Conservation (phyloP, 441 rosid species). For the Populus hybrid region DNA sequence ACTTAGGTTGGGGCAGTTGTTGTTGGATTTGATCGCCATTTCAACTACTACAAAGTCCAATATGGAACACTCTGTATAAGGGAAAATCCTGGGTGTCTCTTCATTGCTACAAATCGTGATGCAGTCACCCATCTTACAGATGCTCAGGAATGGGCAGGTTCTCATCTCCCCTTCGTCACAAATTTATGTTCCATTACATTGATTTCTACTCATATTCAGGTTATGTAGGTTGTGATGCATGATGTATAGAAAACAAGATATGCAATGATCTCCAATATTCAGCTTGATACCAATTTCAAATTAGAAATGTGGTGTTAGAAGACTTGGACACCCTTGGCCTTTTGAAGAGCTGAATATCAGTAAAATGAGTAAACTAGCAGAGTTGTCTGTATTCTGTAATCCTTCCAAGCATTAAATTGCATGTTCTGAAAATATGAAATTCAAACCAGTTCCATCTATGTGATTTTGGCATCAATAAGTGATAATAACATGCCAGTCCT, state of each 20-base stretch:
- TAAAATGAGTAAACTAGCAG: neutral
- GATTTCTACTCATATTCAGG: conserved; percentile 2
- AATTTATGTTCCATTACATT: neutral
- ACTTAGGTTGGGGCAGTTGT: conserved; percentile 88
- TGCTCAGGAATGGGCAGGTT: conserved; percentile 97
- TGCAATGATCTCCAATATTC: neutral
- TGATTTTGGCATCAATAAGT: neutral
- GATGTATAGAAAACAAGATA: neutral
- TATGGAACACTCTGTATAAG: too few species aligned
- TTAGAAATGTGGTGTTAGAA: neutral
- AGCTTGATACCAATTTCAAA: neutral
- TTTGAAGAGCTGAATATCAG: neutral
- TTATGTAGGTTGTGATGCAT: neutral
- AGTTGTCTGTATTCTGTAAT: neutral
- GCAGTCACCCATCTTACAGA: conserved; percentile 87
- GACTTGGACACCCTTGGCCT: neutral
- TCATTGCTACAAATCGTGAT: conserved; percentile 94
- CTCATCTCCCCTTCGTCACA: conserved; percentile 3
- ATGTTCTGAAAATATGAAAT: neutral
- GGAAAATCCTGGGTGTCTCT: conserved; percentile 92
- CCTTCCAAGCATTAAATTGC: neutral
- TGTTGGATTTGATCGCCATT: too few species aligned
- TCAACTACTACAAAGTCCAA: too few species aligned
- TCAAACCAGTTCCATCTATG: neutral
- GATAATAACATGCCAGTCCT: neutral